Evolutionary conservation across 805 yeast genomes (phyloP), one percentile per base, ranked within the genome.

Genomic region (Teunomyces atbi): DNA sequence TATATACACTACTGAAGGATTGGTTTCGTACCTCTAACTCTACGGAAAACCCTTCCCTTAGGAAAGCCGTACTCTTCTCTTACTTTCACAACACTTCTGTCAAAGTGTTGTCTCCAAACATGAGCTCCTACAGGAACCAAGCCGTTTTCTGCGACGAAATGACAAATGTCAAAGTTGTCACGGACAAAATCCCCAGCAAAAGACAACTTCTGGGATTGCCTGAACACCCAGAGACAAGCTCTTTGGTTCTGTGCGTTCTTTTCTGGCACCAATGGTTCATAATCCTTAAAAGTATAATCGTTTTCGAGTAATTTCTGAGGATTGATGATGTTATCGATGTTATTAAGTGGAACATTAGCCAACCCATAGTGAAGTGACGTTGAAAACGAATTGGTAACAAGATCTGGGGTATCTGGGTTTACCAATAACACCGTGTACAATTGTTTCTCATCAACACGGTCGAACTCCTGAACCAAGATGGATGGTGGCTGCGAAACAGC

Each of bases 321-420:
- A 49, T 76, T 74, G 30, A 88, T 75, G 41, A 76, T 64, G 56
- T 84, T 80, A 51, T 83, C 81, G 48, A 74, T 74, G 56, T 81
- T 81, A 27, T 76, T 66, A 27, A 89, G 64, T 38, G 79, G 73
- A 26, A 91, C 75, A 62, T 92, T 85, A 43, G 78, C 65, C 49
- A 91, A 73, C 2, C 89, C 96, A 78, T 87, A 91, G 55, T 83
- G 85, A 51, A 94, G 71, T 3, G 82, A 78, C 2, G 96, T 87
- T 45, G 73, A 74, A 71, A 66, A 92, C 1, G 86, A 66, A 68
- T 92, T 91, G 33, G 68, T 74, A 38, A 65, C 75, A 45, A 88
- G 57, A 59, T 90, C 90, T 12, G 98, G 97, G 38, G 83, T 81
- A 66, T 94, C 99, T 13, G 97, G 97, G 63, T 92, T 91, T 21